phyloP scores from a whole-genome alignment of 225 moss, liverwort and hornwort genomes.

The Straminergon stramineum region DNA sequence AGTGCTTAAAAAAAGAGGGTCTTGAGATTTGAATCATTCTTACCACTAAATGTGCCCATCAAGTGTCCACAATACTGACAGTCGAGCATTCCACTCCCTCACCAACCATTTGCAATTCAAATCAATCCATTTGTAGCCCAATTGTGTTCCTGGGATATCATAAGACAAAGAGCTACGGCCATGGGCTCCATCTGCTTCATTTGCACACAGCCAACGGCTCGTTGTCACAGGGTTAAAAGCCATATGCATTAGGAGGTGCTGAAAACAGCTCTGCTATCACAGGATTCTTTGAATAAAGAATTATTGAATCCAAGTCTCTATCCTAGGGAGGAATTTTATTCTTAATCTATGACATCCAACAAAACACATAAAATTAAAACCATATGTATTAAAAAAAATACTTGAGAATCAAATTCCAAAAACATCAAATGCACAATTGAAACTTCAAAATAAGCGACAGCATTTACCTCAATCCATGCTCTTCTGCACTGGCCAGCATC shows the following conservation, averaged over 20 bases:
- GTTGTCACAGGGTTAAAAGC: too few relatives aligned
- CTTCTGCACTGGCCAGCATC: not conserved
- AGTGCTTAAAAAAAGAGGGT: not conserved
- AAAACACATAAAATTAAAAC: not conserved
- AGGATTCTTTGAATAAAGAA: not conserved
- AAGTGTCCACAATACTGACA: not conserved
- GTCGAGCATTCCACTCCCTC: not conserved
- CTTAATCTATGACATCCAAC: not conserved
- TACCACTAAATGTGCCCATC: not conserved
- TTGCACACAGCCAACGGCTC: too few relatives aligned
- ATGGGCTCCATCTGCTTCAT: not conserved
- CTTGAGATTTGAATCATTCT: not conserved
- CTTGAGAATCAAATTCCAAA: not conserved
- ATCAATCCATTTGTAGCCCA: not conserved
- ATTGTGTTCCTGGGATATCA: not conserved
- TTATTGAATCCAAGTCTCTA: not conserved
- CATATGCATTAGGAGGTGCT: too few relatives aligned
- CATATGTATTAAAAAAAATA: not conserved
- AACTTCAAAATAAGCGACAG: not conserved
- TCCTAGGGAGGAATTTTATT: not conserved
- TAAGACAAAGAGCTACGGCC: not conserved
- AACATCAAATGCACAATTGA: not conserved
- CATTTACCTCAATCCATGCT: not conserved
- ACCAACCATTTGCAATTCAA: not conserved
- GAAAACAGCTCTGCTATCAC: too few relatives aligned